Evolutionary conservation across 495 filamentous ascomycete genomes (phyloP).

Genomic region (Delitschia confertaspora): DNA sequence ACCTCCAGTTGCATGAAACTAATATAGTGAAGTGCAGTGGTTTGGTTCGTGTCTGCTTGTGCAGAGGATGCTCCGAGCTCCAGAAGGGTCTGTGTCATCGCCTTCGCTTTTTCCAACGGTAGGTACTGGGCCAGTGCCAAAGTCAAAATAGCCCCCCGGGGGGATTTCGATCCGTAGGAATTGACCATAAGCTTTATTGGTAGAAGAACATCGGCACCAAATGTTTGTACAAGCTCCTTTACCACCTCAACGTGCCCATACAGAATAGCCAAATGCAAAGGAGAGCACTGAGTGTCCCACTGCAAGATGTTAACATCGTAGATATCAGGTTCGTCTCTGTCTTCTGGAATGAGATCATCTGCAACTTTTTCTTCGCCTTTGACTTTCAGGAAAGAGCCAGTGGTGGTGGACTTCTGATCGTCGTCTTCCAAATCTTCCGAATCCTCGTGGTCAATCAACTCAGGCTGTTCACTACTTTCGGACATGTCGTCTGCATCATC

Average conservation of each 20-base stretch:
- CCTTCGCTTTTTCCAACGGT: slow-evolving; percentile 48
- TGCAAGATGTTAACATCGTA: slow-evolving; percentile 65
- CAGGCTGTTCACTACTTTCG: slow-evolving; percentile 39
- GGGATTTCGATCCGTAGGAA: slow-evolving; percentile 38
- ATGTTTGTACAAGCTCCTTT: slow-evolving; percentile 58
- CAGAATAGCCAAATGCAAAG: slow-evolving; percentile 69
- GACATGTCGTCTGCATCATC: slow-evolving; percentile 37
- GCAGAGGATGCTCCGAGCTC: slow-evolving; percentile 61
- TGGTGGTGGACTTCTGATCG: slow-evolving; percentile 39
- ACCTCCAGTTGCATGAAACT: slow-evolving; percentile 40
- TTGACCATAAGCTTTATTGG: slow-evolving; percentile 55
- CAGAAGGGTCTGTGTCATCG: slow-evolving; percentile 54
- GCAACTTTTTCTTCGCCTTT: slow-evolving; percentile 34
- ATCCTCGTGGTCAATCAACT: slow-evolving; percentile 38
- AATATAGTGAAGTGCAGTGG: slow-evolving; percentile 54
- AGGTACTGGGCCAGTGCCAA: slow-evolving; percentile 51
- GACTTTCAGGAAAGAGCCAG: slow-evolving; percentile 63
- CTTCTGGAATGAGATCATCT: slow-evolving; percentile 33
- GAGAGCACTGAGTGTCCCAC: slow-evolving; percentile 64
- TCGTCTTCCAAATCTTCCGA: slow-evolving; percentile 33
- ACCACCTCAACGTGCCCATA: slow-evolving; percentile 59
- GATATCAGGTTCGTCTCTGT: slow-evolving; percentile 61
- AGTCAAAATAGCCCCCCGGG: slow-evolving; percentile 52
- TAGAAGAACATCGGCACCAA: slow-evolving; percentile 62
- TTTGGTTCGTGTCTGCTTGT: slow-evolving; percentile 54